Conservation (phyloP, 371 early-diverging fungal genomes). For the Neoconidiobolus thromboides region DNA sequence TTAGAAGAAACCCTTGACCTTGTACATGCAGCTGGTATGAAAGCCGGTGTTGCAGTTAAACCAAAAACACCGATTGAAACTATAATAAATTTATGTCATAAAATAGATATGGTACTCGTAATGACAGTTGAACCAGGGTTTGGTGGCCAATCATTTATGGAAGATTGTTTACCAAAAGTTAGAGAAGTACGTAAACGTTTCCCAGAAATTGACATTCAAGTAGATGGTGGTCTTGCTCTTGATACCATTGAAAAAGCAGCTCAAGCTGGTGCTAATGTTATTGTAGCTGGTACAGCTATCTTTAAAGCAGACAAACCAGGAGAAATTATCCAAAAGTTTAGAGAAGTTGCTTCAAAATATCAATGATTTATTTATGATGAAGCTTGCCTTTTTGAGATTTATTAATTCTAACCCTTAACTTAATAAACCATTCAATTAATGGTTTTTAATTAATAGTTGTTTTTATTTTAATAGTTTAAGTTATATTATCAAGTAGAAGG, state of each 20-base stretch:
- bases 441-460: no score
- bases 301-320: conserved; percentile 64
- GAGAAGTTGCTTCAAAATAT: no score
- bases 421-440: no score
- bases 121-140: conserved; percentile 99
- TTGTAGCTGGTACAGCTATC: conserved; percentile 94
- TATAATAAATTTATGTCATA: conserved; percentile 38
- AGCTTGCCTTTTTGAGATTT: no score
- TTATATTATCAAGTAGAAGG: no score
- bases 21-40: conserved; percentile 73
- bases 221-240: conserved; percentile 90
- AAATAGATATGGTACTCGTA: conserved; percentile 79
- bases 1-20: conserved; percentile 49
- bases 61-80: conserved; percentile 74
- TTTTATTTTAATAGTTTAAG: no score
- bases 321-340: conserved; percentile 34
- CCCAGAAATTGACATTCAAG: conserved; percentile 87
- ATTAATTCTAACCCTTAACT: no score
- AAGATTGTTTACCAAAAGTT: conserved; percentile 69
- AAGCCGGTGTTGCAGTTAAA: conserved; percentile 87
- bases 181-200: conserved; percentile 43
- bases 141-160: conserved; percentile 90
- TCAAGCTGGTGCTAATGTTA: conserved; percentile 91
- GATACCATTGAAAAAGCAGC: conserved; percentile 74
- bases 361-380: no score